phyloP scores from a whole-genome alignment of 495 filamentous ascomycete genomes.

The Echria macrotheca region DNA sequence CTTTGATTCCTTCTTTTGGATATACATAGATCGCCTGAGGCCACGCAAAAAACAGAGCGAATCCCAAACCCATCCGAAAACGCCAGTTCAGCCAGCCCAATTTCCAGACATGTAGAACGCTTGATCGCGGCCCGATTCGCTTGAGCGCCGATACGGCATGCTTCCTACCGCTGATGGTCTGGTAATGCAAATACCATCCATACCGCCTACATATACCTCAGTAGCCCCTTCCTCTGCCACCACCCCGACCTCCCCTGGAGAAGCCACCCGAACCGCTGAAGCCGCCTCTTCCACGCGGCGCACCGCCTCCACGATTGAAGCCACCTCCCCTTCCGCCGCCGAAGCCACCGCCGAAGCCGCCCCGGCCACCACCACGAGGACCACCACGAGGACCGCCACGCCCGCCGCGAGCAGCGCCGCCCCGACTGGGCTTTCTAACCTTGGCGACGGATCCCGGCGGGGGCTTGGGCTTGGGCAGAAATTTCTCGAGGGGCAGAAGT shows the following conservation, averaged over 20 bases:
- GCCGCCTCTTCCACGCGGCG: constrained; percentile 17
- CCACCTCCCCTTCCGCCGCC: constrained; percentile 25
- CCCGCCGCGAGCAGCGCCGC: constrained; percentile 35
- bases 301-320: constrained; percentile 18
- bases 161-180: too few species aligned
- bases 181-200: too few species aligned
- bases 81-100: constrained; percentile 27
- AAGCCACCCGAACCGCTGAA: constrained; percentile 22
- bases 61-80: constrained; percentile 22
- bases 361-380: constrained; percentile 33
- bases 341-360: constrained; percentile 34
- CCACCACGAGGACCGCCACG: constrained; percentile 40
- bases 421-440: constrained; percentile 53
- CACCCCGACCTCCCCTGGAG: constrained; percentile 18
- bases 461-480: constrained; percentile 91
- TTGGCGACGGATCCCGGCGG: constrained; percentile 57
- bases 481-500: constrained; percentile 88
- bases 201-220: background rate
- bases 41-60: constrained; percentile 11
- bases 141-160: too few species aligned
- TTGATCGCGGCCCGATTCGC: background rate
- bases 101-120: constrained; percentile 20
- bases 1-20: too few species aligned
- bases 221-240: constrained; percentile 21
- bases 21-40: constrained; percentile 4